phyloP scores from a whole-genome alignment of 2,329 filamentous ascomycete species.

The Falciphora oryzae region DNA sequence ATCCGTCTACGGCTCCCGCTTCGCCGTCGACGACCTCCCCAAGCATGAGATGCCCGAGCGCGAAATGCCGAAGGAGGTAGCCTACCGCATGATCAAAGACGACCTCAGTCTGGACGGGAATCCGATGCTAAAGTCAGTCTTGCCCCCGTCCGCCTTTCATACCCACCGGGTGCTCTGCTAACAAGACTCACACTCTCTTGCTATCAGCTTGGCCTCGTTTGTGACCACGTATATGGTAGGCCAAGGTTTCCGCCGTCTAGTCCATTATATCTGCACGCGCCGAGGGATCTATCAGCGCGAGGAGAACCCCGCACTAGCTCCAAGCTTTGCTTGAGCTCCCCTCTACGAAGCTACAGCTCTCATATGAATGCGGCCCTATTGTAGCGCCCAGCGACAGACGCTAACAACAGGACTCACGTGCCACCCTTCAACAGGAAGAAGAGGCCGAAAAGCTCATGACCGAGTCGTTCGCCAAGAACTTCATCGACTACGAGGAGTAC shows the following conservation, averaged over 20 bases:
- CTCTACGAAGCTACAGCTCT: too few species aligned
- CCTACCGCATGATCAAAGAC: constrained; percentile 97
- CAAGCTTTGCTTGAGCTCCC: neutral
- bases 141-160: neutral
- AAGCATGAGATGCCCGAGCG: constrained; percentile 78
- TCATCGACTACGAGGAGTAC: constrained; percentile 85
- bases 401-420: neutral
- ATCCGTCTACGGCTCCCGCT: constrained; percentile 83
- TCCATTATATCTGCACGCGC: neutral
- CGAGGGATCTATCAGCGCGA: too few species aligned
- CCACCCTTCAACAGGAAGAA: constrained; percentile 57
- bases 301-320: neutral
- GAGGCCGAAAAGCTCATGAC: constrained; percentile 95
- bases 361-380: too few species aligned
- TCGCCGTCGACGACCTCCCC: constrained; percentile 75
- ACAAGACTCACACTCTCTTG: constrained; percentile 10
- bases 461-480: constrained; percentile 90
- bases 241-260: neutral
- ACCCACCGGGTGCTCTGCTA: neutral
- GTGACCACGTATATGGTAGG: constrained; percentile 92
- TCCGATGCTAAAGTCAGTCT: constrained; percentile 70
- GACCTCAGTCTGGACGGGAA: constrained; percentile 88
- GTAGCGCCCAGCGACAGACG: neutral
- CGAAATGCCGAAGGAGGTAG: constrained; percentile 87
- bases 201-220: constrained; percentile 75